These are phyloP conservation scores for Euryodendron excelsum DNA, from an alignment of 148 eudicot species.

Conservation along the genomic window DNA sequence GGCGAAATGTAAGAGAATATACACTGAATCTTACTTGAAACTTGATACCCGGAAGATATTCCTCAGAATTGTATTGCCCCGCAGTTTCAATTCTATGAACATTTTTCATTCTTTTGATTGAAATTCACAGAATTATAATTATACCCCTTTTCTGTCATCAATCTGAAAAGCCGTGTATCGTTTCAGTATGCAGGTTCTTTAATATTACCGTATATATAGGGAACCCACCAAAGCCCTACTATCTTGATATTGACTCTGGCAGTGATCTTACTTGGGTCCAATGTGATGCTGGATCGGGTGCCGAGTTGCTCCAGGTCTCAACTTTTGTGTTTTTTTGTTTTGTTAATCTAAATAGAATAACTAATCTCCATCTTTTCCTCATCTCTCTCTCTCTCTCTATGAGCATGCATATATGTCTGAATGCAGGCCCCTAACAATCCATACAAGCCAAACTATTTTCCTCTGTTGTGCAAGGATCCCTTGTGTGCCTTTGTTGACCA, in stretches of 20 bases:
- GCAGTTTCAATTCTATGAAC: not conserved
- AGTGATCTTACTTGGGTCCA: slow-evolving; percentile 27
- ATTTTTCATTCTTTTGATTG: not conserved
- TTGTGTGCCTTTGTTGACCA: slow-evolving; percentile 20
- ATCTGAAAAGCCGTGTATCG: too few species aligned
- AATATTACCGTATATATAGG: slow-evolving; percentile 15
- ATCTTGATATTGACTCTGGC: slow-evolving; percentile 22
- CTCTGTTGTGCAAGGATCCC: slow-evolving; percentile 21
- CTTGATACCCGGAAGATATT: not conserved
- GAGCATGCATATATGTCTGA: not conserved
- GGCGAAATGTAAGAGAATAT: too few species aligned
- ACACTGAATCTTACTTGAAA: not conserved
- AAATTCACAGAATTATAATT: not conserved
- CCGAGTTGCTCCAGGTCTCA: slow-evolving; percentile 15
- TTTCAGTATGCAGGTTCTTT: slow-evolving; percentile 8
- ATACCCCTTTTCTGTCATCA: not conserved
- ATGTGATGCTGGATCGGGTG: slow-evolving; percentile 9
- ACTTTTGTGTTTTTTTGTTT: not conserved
- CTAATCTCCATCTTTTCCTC: slow-evolving; percentile 1
- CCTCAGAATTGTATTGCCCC: not conserved
- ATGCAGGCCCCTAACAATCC: slow-evolving; percentile 24
- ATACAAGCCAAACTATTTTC: slow-evolving; percentile 20
- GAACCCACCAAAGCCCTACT: slow-evolving; percentile 22
- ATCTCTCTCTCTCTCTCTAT: not conserved
- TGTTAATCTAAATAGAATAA: not conserved